Evolutionary conservation across 2,329 filamentous ascomycete species (phyloP).

Genomic region (Colletotrichum eremochloae): DNA sequence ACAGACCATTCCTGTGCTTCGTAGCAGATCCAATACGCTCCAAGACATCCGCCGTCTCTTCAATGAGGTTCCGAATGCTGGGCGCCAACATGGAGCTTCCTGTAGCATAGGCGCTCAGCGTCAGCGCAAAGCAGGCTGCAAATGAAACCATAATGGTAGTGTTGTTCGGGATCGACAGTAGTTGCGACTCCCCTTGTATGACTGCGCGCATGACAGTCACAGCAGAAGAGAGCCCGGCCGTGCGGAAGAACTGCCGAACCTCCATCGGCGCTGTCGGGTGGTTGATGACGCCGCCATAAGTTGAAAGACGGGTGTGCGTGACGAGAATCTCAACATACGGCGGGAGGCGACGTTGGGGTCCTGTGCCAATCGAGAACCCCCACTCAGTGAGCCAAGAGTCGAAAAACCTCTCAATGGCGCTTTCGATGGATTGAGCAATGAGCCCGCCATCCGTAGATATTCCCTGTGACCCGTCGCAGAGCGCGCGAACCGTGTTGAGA

Average conservation of each 20-base stretch:
- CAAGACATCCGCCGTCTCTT: constrained; percentile 76
- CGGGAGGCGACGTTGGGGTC: constrained; percentile 70
- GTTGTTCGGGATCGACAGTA: constrained; percentile 84
- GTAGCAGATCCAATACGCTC: constrained; percentile 77
- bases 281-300: constrained; percentile 81
- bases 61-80: constrained; percentile 73
- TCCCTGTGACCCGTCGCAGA: constrained; percentile 70
- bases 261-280: constrained; percentile 78
- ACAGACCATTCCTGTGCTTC: constrained; percentile 75
- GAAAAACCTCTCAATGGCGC: constrained; percentile 75
- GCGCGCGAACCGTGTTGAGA: constrained; percentile 68
- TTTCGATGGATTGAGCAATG: constrained; percentile 69
- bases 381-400: constrained; percentile 75
- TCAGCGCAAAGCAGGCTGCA: constrained; percentile 77
- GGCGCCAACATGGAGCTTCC: constrained; percentile 71
- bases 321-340: constrained; percentile 83
- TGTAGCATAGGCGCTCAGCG: constrained; percentile 70
- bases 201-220: constrained; percentile 81
- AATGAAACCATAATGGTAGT: constrained; percentile 85
- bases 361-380: constrained; percentile 68
- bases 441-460: constrained; percentile 63
- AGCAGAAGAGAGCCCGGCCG: constrained; percentile 77
- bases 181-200: constrained; percentile 77
- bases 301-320: constrained; percentile 79
- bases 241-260: constrained; percentile 80